Evolutionary conservation across 208 protist species (phyloP), one percentile per base, ranked within the genome.

Genomic region (Leishmania martiniquensis): DNA sequence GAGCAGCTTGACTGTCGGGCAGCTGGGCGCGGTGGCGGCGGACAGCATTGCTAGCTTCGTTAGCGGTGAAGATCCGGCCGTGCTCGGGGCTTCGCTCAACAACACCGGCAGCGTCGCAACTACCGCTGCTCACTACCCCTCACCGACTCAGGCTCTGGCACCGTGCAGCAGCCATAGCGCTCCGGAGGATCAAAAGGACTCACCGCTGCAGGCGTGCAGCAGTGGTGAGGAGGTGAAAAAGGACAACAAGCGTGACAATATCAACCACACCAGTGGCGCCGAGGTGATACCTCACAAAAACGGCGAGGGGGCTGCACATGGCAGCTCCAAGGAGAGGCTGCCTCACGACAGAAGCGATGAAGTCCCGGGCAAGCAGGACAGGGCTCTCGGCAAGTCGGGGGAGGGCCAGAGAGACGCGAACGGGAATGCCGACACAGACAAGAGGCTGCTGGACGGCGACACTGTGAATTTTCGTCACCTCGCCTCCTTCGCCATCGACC

Each of bases 191-290:
- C 34, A 72, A 49, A 42, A 44, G 49, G 20, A 12, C 52, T 29
- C 51, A 25, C 70, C n/a, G 9, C 47, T n/a, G 67, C 47, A 32
- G 1, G 13, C 67, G 47, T 54, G 67, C 39, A 57, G 44, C 45
- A n/a, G 22, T 17, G 52, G 52, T 12, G 51, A 34, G 25, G 72
- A 77, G 78, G 66, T 29, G 12, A 54, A 45, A 32, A 71, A 76
- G 60, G 15, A 39, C 44, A 54, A 62, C 59, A 78, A 44, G 37
- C 32, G 67, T 66, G 62, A 76, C 76, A 82, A 80, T 72, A 73
- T 70, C 9, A 52, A 72, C 66, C 70, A 37, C 78, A 81, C 59
- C 45, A 78, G 83, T 66, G 75, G 44, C 76, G 81, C 72, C 6
- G 79, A 87, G 72, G 59, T 76, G 2, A 29, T 84, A 68, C n/a